Evolutionary conservation across 306 rosid genomes (phyloP), one percentile per base, ranked within the genome.

Genomic region (Dryas alaskensis): DNA sequence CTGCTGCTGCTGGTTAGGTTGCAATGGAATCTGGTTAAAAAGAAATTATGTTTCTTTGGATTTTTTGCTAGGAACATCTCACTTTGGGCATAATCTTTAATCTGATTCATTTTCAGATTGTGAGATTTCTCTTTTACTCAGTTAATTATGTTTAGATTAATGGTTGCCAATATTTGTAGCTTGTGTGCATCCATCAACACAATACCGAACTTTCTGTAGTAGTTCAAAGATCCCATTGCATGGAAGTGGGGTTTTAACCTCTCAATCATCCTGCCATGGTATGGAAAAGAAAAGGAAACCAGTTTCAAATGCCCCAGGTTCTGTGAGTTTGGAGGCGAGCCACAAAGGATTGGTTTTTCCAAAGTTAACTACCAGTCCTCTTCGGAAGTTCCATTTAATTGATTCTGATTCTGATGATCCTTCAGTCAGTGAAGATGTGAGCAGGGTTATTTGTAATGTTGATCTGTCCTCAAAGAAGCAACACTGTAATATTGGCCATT

Each of bases 371-470:
- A 58, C 80, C 49, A 91, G 98, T 80, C 97, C 98, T 69, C 89
- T 94, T 68, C 89, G 94, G 49, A 88, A 74, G 82, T 93, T 93
- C 76, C 92, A 87, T 57, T 83, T 91, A 79, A 63, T 89, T 80
- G 92, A 91, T 76, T 91, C 94, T 13, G 97, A 92, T 70, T 86
- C 91, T 14, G 92, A 93, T 80, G 90, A 89, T 39, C 63, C 81
- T 52, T 64, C 79, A 5, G 66, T 63, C n/a, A 60, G 53, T 60
- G 84, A 79, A 49, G 69, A 65, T 79, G 80, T 60, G 65, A 59
- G 54, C 71, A 68, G 73, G 57, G 51, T 68, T 65, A 72, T 37
- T 46, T 76, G 27, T n/a, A 59, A 74, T 50, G 8, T 46, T 68
- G 75, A 66, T 55, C 70, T 77, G 14, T 54, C 43, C 65, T 79